Conservation (phyloP, 2,329 filamentous ascomycete genomes). For the Thelonectria discophora region DNA sequence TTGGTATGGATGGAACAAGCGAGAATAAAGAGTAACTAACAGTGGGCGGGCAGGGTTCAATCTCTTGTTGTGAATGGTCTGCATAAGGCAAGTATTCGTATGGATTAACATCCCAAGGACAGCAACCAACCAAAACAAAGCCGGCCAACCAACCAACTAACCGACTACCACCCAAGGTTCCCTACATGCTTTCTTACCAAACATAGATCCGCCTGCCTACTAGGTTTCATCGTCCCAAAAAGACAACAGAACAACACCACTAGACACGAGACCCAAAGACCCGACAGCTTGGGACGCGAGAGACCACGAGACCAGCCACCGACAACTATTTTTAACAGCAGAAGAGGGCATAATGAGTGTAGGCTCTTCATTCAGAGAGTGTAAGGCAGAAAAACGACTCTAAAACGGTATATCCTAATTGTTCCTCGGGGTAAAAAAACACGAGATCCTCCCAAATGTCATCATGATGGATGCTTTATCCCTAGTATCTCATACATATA, state of each 20-base stretch:
- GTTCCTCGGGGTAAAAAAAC: constrained; percentile 13
- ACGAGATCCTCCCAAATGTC: constrained; percentile 14
- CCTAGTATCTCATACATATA: not conserved
- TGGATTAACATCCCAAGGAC: no score
- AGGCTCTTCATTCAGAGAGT: constrained; percentile 44
- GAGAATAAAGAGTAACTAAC: no score
- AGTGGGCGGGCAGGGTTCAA: no score
- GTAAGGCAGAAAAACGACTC: constrained; percentile 44
- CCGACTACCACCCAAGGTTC: not conserved
- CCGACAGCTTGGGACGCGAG: constrained; percentile 1
- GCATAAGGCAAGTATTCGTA: not conserved
- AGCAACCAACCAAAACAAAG: not conserved
- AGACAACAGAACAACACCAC: no score
- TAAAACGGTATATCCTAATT: constrained; percentile 34
- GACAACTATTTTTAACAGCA: constrained; percentile 17
- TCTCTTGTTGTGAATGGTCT: not conserved
- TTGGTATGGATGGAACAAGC: no score
- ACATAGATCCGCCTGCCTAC: no score
- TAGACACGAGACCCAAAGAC: no score
- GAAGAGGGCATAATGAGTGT: constrained; percentile 31
- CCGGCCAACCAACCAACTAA: not conserved
- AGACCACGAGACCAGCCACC: constrained; percentile 12
- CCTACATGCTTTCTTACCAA: no score
- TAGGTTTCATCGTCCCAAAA: no score
- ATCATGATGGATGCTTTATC: not conserved